phyloP scores from a whole-genome alignment of 495 filamentous ascomycete genomes.

The Penicillium manginii region DNA sequence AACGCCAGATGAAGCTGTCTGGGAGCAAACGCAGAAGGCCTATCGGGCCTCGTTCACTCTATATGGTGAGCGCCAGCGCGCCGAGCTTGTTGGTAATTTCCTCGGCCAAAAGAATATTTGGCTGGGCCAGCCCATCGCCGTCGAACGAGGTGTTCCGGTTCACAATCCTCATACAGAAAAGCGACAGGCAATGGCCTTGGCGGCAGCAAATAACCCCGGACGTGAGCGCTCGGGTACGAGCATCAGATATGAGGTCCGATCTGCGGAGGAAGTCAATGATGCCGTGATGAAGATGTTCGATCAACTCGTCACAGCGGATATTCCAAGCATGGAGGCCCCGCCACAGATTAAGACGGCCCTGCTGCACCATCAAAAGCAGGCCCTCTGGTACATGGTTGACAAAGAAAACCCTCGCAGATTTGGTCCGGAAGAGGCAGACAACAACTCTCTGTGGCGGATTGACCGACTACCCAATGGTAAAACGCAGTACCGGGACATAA shows the following conservation, averaged over 20 bases:
- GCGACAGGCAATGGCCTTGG: slow-evolving; percentile 38
- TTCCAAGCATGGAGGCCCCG: slow-evolving; percentile 75
- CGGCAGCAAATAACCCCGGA: slow-evolving; percentile 19
- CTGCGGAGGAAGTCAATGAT: slow-evolving; percentile 79
- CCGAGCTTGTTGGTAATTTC: slow-evolving; percentile 62
- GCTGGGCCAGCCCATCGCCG: slow-evolving; percentile 63
- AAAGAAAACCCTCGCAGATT: slow-evolving; percentile 69
- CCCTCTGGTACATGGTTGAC: slow-evolving; percentile 83
- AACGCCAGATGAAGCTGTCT: slow-evolving; percentile 56
- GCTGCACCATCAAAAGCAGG: slow-evolving; percentile 89
- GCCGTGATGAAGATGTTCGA: slow-evolving; percentile 91
- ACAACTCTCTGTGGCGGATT: slow-evolving; percentile 76
- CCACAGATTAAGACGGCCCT: slow-evolving; percentile 66
- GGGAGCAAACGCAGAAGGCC: slow-evolving; percentile 52
- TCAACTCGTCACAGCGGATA: slow-evolving; percentile 70
- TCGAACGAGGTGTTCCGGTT: slow-evolving; percentile 66
- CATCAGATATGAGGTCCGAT: slow-evolving; percentile 59
- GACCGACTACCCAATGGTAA: slow-evolving; percentile 54
- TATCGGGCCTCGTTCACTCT: slow-evolving; percentile 71
- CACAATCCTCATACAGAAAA: slow-evolving; percentile 69
- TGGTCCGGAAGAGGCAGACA: slow-evolving; percentile 56
- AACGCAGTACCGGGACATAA: slow-evolving; percentile 74
- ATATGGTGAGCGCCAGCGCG: slow-evolving; percentile 75
- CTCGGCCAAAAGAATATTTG: slow-evolving; percentile 67
- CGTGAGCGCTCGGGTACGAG: slow-evolving; percentile 27